A percentile compares a stretch with the other conserved stretches of the same genome.
phyloP scores from a whole-genome alignment of 1,139 yeast genomes.

The Arxiozyma bovina region DNA sequence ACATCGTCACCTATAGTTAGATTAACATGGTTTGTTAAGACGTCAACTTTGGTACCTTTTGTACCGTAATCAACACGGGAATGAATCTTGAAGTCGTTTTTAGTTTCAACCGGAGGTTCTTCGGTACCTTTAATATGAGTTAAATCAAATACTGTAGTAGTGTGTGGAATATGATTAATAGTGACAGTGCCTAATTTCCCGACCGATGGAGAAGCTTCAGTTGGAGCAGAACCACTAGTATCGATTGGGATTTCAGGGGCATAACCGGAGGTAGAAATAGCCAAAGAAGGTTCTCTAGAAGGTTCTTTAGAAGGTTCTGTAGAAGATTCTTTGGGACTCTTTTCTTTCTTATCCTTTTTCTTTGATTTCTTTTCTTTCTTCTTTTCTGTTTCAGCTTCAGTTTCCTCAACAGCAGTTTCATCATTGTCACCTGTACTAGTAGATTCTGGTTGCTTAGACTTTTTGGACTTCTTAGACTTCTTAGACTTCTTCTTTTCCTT shows the following conservation, averaged over 20 bases:
- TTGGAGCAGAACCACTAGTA: not conserved
- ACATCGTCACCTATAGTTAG: constrained; percentile 14
- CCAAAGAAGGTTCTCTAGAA: not conserved
- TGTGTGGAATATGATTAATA: constrained; percentile 5
- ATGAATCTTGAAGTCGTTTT: constrained; percentile 9
- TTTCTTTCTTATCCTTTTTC: constrained; percentile 1
- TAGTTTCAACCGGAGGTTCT: constrained; percentile 5
- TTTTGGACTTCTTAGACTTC: constrained; percentile 2
- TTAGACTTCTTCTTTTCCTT: not conserved
- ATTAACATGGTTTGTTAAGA: constrained; percentile 13
- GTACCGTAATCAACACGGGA: constrained; percentile 18
- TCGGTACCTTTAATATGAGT: constrained; percentile 5
- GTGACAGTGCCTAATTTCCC: not conserved
- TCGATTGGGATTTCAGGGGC: not conserved
- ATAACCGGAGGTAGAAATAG: not conserved
- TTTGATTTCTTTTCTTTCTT: not conserved
- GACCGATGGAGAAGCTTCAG: not conserved
- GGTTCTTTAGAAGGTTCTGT: not conserved
- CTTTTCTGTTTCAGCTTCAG: not conserved
- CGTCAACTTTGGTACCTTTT: constrained; percentile 18
- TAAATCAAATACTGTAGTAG: constrained; percentile 5
- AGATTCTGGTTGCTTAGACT: not conserved
- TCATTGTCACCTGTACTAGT: not conserved
- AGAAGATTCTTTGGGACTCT: not conserved
- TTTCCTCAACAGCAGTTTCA: not conserved